Evolutionary conservation across 2,329 filamentous ascomycete genomes (phyloP).

Genomic region (Scorias spongiosa): DNA sequence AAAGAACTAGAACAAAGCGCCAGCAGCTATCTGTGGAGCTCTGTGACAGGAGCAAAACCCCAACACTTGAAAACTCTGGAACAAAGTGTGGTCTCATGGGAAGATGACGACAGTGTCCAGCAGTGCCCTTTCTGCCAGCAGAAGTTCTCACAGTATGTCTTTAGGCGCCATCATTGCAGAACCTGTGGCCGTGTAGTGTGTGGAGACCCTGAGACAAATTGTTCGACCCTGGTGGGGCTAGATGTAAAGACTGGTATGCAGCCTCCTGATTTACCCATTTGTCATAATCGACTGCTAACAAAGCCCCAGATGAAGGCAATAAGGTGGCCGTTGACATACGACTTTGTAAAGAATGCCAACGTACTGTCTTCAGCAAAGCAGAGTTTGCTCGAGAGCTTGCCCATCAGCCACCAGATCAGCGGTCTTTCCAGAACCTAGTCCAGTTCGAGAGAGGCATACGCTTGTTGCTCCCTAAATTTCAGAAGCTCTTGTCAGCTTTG

Average conservation of each 20-base stretch:
- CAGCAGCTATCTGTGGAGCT: conserved; percentile 40
- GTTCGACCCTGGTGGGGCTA: conserved; percentile 70
- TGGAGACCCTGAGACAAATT: conserved; percentile 68
- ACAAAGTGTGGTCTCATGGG: conserved; percentile 87
- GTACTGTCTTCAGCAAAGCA: conserved; percentile 53
- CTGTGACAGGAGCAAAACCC: conserved; percentile 45
- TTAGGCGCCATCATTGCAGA: conserved; percentile 84
- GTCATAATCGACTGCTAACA: neutral
- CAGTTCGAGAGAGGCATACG: conserved; percentile 83
- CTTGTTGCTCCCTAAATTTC: conserved; percentile 68
- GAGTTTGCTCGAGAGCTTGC: conserved; percentile 61
- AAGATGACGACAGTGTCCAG: conserved; percentile 67
- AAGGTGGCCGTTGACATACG: conserved; percentile 65
- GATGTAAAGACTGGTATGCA: conserved; percentile 52
- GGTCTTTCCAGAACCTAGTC: conserved; percentile 65
- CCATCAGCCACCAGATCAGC: conserved; percentile 56
- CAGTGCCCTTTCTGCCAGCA: conserved; percentile 92
- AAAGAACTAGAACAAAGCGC: conserved; percentile 39
- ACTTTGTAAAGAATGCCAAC: conserved; percentile 81
- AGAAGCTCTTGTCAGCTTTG: conserved; percentile 56
- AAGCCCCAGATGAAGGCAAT: conserved; percentile 24
- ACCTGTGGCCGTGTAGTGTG: conserved; percentile 90
- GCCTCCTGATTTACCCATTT: neutral
- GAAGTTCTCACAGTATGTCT: conserved; percentile 85
- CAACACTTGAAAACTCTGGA: conserved; percentile 61